These are phyloP conservation scores for Sphaceloma murrayae DNA, from an alignment of 2,329 filamentous ascomycete species.

Conservation along the genomic window DNA sequence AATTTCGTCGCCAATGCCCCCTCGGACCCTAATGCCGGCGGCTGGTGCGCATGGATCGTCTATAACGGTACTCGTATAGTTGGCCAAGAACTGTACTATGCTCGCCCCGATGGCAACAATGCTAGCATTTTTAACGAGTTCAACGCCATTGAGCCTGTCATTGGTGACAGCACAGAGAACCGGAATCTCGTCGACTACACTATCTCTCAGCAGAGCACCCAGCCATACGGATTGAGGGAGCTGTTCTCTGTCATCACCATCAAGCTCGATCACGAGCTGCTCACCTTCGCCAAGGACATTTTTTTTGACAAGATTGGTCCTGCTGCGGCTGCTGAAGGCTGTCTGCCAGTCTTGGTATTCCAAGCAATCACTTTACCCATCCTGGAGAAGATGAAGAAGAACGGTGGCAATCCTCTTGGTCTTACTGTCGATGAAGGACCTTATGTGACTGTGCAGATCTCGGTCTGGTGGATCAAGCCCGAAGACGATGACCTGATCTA, in stretches of 20 bases:
- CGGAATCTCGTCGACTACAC: slow-evolving; percentile 12
- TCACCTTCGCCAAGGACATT: background rate
- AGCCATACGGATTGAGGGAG: slow-evolving; percentile 7
- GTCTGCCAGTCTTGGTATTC: slow-evolving; percentile 3
- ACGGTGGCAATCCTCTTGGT: slow-evolving; percentile 14
- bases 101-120: background rate
- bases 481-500: slow-evolving; percentile 21
- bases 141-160: background rate
- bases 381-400: slow-evolving; percentile 7
- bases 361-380: slow-evolving; percentile 7
- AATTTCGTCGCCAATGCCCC: background rate
- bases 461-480: slow-evolving; percentile 19
- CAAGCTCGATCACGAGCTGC: slow-evolving; percentile 6
- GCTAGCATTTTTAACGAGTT: slow-evolving; percentile 8
- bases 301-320: slow-evolving; percentile 5
- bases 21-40: slow-evolving; percentile 2
- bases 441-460: background rate
- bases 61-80: background rate
- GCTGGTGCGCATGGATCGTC: slow-evolving; percentile 3
- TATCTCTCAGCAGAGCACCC: background rate
- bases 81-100: slow-evolving; percentile 5
- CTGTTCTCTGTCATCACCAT: slow-evolving; percentile 9
- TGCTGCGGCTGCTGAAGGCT: background rate
- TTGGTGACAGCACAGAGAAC: background rate
- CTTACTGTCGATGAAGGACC: slow-evolving; percentile 5